phyloP scores from a whole-genome alignment of 345 rosid genomes.

The Eucalyptus pumila region DNA sequence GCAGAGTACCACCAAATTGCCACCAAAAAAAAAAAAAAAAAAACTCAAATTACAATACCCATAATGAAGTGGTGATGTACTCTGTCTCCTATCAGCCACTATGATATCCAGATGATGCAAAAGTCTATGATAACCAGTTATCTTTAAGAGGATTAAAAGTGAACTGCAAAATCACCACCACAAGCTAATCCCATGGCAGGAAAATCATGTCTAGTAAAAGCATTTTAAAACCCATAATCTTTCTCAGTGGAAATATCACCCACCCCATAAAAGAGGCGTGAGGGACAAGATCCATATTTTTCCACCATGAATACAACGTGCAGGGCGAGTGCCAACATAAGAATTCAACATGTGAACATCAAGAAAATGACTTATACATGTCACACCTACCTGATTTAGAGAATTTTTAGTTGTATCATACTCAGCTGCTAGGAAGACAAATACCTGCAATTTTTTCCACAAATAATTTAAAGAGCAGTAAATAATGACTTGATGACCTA shows the following conservation, averaged over 20 bases:
- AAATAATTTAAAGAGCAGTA: not conserved
- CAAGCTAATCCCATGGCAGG: not conserved
- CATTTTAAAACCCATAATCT: not conserved
- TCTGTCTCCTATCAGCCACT: not conserved
- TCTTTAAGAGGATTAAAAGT: not conserved
- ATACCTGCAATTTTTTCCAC: conserved; percentile 34
- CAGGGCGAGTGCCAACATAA: not conserved
- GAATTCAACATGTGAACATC: not conserved
- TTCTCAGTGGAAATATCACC: not conserved
- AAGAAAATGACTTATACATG: not conserved
- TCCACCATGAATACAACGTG: not conserved
- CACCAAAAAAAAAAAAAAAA: not conserved
- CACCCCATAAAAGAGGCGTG: not conserved
- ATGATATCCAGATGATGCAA: not conserved
- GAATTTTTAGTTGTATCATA: conserved; percentile 65
- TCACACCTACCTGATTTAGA: conserved; percentile 66
- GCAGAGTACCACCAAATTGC: not conserved
- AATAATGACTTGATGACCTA: not conserved
- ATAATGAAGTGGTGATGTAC: not conserved
- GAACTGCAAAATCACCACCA: not conserved
- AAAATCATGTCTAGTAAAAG: not conserved
- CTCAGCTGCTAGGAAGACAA: conserved; percentile 79
- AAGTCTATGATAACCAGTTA: not conserved
- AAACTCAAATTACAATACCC: not conserved
- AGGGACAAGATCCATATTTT: not conserved